Evolutionary conservation across 768 basidiomycete species (phyloP).

Genomic region (Leccinum uliginosum): DNA sequence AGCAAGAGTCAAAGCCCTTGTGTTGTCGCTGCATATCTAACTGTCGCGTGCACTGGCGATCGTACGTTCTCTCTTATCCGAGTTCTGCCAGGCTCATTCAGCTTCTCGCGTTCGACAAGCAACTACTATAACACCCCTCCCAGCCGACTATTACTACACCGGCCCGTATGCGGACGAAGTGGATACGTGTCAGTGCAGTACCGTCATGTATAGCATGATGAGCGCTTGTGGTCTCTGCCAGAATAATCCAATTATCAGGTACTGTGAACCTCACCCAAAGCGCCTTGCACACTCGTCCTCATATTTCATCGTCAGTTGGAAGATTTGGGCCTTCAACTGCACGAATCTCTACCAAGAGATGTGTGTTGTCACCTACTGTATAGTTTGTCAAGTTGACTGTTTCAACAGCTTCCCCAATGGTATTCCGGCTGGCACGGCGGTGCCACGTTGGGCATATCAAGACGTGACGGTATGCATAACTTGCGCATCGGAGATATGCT

Average conservation of each 20-base stretch:
- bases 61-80: constrained; percentile 29
- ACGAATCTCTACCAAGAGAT: constrained; percentile 29
- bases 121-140: constrained; percentile 36
- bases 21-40: constrained; percentile 38
- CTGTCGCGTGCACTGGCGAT: constrained; percentile 39
- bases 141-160: constrained; percentile 26
- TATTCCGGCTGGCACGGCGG: constrained; percentile 45
- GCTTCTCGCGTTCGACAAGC: constrained; percentile 26
- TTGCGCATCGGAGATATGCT: background rate
- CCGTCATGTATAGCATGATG: constrained; percentile 51
- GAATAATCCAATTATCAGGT: constrained; percentile 37
- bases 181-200: constrained; percentile 49
- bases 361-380: constrained; percentile 5
- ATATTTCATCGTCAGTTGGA: constrained; percentile 40
- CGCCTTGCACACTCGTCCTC: background rate
- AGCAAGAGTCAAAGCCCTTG: constrained; percentile 47
- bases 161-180: constrained; percentile 28
- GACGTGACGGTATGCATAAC: constrained; percentile 43
- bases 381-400: background rate
- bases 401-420: constrained; percentile 39
- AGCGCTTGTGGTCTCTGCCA: constrained; percentile 60
- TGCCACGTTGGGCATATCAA: constrained; percentile 63
- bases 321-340: constrained; percentile 47
- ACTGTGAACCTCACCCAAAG: constrained; percentile 1
- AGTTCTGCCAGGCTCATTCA: constrained; percentile 1